Evolutionary conservation across 768 basidiomycete genomes (phyloP).

Genomic region (Tylopilus subfusipes): DNA sequence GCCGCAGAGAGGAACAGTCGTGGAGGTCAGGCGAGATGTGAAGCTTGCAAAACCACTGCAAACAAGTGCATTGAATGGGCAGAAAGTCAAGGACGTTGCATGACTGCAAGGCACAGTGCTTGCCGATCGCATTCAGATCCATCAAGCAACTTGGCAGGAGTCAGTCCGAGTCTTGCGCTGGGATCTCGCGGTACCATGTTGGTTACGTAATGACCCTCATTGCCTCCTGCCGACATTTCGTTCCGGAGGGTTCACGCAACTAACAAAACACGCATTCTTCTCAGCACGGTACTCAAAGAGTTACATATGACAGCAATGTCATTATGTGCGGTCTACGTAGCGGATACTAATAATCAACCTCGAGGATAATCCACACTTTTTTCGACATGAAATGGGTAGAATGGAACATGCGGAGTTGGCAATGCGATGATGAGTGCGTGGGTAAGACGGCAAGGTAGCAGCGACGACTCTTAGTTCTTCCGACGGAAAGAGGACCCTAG

Average conservation of each 20-base stretch:
- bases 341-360: slow-evolving; percentile 11
- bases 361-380: slow-evolving; percentile 12
- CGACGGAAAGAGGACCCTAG: slow-evolving; percentile 96
- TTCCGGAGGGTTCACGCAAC: too few species aligned
- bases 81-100: slow-evolving; percentile 72
- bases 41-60: slow-evolving; percentile 54
- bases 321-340: slow-evolving; percentile 1
- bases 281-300: not conserved
- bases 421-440: slow-evolving; percentile 1
- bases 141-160: slow-evolving; percentile 9
- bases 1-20: slow-evolving; percentile 38
- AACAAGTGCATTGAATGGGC: slow-evolving; percentile 68
- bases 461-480: slow-evolving; percentile 63
- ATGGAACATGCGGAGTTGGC: not conserved
- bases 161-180: not conserved
- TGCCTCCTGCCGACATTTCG: too few species aligned
- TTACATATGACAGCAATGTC: slow-evolving; percentile 10
- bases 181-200: not conserved
- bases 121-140: slow-evolving; percentile 55
- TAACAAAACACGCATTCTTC: not conserved
- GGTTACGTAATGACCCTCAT: too few species aligned
- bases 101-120: slow-evolving; percentile 55
- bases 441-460: not conserved
- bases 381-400: slow-evolving; percentile 5
- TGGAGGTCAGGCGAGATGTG: slow-evolving; percentile 65